Evolutionary conservation across 441 rosid genomes (phyloP).

Genomic region (Jatropha multifida): DNA sequence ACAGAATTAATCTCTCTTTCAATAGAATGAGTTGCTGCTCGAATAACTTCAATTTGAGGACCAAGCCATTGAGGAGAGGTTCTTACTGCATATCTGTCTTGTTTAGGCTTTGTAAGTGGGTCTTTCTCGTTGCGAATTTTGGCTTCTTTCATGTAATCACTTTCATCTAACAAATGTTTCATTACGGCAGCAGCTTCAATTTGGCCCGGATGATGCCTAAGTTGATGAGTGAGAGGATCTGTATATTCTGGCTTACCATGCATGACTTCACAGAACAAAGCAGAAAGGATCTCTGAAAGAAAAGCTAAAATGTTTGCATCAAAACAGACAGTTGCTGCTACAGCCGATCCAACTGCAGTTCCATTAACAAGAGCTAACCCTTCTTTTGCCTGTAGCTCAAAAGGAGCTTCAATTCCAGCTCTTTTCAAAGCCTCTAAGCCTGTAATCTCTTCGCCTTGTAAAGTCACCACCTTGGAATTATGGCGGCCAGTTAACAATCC

Average conservation of each 20-base stretch:
- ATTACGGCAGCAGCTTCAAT: constrained; percentile 43
- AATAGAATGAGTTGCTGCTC: constrained; percentile 47
- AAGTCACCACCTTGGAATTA: constrained; percentile 34
- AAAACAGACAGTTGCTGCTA: constrained; percentile 43
- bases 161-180: constrained; percentile 39
- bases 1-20: constrained; percentile 50
- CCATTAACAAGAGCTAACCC: constrained; percentile 47
- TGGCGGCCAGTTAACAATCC: constrained; percentile 38
- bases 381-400: constrained; percentile 45
- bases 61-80: constrained; percentile 64
- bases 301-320: constrained; percentile 51
- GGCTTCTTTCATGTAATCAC: constrained; percentile 54
- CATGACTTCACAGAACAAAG: constrained; percentile 61
- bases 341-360: constrained; percentile 45
- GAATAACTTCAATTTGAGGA: constrained; percentile 55
- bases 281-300: constrained; percentile 50
- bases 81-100: constrained; percentile 50
- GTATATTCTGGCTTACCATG: constrained; percentile 49
- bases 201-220: constrained; percentile 48
- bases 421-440: constrained; percentile 36
- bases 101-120: constrained; percentile 51
- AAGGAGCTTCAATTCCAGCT: constrained; percentile 35
- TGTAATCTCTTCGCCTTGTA: constrained; percentile 31
- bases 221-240: constrained; percentile 38
- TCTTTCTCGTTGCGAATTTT: constrained; percentile 43